These are phyloP conservation scores for Symbiodinium natans DNA, from an alignment of 73 alveolate species.

Conservation along the genomic window DNA sequence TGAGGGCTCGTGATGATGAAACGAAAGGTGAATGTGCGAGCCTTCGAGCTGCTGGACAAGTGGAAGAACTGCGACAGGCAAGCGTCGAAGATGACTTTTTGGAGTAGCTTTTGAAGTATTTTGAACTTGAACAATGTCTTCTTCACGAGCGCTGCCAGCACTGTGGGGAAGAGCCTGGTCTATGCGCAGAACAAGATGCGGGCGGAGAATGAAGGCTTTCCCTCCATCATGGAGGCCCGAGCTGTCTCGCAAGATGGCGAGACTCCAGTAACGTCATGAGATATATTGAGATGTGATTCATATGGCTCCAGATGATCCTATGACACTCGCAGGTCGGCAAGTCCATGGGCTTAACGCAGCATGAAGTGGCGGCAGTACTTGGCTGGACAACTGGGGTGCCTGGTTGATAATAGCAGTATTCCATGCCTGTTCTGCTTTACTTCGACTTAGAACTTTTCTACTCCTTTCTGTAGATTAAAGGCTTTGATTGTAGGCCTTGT, in stretches of 20 bases:
- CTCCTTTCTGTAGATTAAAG: too few species aligned
- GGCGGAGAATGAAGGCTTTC: constrained; percentile 77
- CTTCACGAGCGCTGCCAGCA: constrained; percentile 11
- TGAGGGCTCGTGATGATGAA: not conserved
- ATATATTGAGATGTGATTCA: too few species aligned
- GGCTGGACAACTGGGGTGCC: constrained; percentile 86
- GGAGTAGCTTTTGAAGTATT: not conserved
- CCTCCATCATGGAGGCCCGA: constrained; percentile 70
- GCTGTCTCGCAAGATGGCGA: not conserved
- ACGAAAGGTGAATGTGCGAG: constrained; percentile 51
- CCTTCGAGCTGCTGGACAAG: constrained; percentile 76
- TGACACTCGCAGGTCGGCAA: constrained; percentile 86
- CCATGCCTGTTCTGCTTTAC: too few species aligned
- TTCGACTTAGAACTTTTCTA: too few species aligned
- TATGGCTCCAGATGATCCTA: too few species aligned
- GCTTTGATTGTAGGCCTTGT: too few species aligned
- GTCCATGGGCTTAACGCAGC: constrained; percentile 52
- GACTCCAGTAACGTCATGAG: too few species aligned
- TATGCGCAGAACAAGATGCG: constrained; percentile 57
- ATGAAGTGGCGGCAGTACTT: constrained; percentile 59
- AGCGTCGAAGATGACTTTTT: not conserved
- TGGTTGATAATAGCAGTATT: not conserved
- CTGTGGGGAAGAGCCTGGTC: constrained; percentile 55
- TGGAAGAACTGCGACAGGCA: constrained; percentile 79
- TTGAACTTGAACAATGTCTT: not conserved